Percentiles rank a stretch among this genome's conserved stretches.
These are phyloP conservation scores for Verbena officinalis DNA, from an alignment of 257 asterid genomes.

Conservation along the genomic window DNA sequence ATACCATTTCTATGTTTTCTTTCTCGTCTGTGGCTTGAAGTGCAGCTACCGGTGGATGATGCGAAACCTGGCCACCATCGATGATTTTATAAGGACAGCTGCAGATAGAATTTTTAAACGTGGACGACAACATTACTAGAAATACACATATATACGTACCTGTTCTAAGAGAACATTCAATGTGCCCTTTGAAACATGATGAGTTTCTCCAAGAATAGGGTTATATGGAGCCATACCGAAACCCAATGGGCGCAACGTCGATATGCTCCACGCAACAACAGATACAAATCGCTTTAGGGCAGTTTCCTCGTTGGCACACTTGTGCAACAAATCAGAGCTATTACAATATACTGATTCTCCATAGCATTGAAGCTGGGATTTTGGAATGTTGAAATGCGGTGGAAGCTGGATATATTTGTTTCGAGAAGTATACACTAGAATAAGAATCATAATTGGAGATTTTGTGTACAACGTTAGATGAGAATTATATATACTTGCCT, in stretches of 20 bases:
- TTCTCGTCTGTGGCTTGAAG: slow-evolving; percentile 86
- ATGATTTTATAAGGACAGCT: too few relatives aligned
- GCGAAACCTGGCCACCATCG: slow-evolving; percentile 61
- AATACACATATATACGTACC: slow-evolving; percentile 40
- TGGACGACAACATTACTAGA: too few relatives aligned
- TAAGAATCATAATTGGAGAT: neutral
- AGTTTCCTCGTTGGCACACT: slow-evolving; percentile 52
- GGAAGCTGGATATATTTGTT: slow-evolving; percentile 72
- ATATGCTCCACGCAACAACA: slow-evolving; percentile 86
- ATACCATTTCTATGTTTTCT: slow-evolving; percentile 52
- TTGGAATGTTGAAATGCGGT: slow-evolving; percentile 86
- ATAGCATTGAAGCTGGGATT: slow-evolving; percentile 83
- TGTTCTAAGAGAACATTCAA: slow-evolving; percentile 80
- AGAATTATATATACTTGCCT: slow-evolving; percentile 63
- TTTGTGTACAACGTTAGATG: too few relatives aligned
- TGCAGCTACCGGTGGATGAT: slow-evolving; percentile 90
- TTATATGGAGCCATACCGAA: slow-evolving; percentile 92
- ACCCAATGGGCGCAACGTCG: slow-evolving; percentile 62
- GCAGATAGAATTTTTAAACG: too few relatives aligned
- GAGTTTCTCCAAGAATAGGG: slow-evolving; percentile 94
- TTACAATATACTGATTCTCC: slow-evolving; percentile 74
- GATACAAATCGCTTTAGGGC: slow-evolving; percentile 48
- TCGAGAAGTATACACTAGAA: neutral
- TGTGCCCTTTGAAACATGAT: slow-evolving; percentile 68
- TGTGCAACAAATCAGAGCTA: slow-evolving; percentile 48